Percentiles rank a stretch among this genome's conserved stretches.
Evolutionary conservation across 176 grass and related monocot genomes (phyloP).

Genomic region (Ananas comosus): DNA sequence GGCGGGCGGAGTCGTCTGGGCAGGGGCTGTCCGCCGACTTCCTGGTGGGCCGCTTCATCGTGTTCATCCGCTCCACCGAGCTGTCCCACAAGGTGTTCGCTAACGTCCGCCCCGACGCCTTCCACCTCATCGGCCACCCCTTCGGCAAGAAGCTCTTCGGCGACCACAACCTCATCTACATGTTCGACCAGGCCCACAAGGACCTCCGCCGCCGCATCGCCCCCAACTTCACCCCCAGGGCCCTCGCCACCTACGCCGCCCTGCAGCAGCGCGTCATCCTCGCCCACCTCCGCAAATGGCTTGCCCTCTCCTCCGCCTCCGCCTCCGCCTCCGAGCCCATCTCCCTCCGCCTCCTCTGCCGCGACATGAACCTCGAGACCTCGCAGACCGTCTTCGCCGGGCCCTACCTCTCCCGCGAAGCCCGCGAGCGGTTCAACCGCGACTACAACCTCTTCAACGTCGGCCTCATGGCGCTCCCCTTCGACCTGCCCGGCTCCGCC

Average conservation of each 20-base stretch:
- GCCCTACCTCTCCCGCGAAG: conserved; percentile 42
- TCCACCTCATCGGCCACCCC: conserved; percentile 70
- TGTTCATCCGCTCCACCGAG: conserved; percentile 70
- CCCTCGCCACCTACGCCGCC: conserved; percentile 55
- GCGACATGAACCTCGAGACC: conserved; percentile 87
- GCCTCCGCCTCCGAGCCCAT: neutral
- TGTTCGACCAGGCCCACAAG: conserved; percentile 79
- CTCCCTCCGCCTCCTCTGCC: conserved; percentile 53
- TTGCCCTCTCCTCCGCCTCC: conserved; percentile 11
- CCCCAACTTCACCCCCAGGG: conserved; percentile 65
- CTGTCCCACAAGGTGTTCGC: conserved; percentile 65
- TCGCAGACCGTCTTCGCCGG: conserved; percentile 84
- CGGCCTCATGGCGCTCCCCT: conserved; percentile 64
- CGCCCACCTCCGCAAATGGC: conserved; percentile 40
- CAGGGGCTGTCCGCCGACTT: conserved; percentile 51
- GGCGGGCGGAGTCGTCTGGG: conserved; percentile 38
- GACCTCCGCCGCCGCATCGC: conserved; percentile 73
- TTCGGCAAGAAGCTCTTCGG: conserved; percentile 89
- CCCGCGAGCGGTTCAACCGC: conserved; percentile 39
- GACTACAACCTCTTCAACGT: conserved; percentile 84
- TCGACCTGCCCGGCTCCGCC: conserved; percentile 72
- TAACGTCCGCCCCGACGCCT: conserved; percentile 78
- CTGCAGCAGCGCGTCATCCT: conserved; percentile 71
- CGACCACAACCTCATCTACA: conserved; percentile 87
- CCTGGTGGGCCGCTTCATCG: conserved; percentile 52